Base-by-base conservation (phyloP, 139 green algal genomes). In the Micractinium sp. region DNA sequence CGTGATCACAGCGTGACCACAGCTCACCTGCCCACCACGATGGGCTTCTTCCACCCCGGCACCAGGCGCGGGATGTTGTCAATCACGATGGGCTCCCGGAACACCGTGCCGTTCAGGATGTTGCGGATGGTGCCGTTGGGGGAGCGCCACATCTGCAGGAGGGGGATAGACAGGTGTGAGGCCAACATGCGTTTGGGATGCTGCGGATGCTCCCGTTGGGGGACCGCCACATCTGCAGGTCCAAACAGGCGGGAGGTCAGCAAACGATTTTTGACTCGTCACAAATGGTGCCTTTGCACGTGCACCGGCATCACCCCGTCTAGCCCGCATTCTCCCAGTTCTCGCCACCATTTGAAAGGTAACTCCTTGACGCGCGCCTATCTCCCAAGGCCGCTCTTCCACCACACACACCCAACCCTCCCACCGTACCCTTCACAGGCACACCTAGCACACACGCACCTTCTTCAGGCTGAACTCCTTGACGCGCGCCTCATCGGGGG, bases 391-490 rank as follows among this genome's bases (percentile, higher is more conserved):
- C 38, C 76, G 4, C 36, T 82, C 63, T 31, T 2, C 63, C 9
- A 71, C 18, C 63, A 39, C 15, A 47, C 39, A 1, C 18, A 22
- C 33, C 53, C 29, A 41, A 29, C 25, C 9, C 80, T 25, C 53
- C 47, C 27, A 15, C 78, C 19, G 4, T 25, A 5, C 63, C 20
- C 18, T 67, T 14, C 15, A 2, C 15, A 66, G 19, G 3, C 22
- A 69, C 36, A 85, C n/a, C n/a, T n/a, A n/a, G n/a, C 47, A 36
- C 38, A 78, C 81, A 18, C 89, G 23, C 74, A 96, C 94, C 93
- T 97, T 96, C 92, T 99, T 99, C n/a, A 99, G 96, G 18, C 90
- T 89, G 79, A 99, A 99, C 93, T 99, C 97, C 93, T 98, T 93
- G 25, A 99, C 97, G 39, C 97, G 94, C 2, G 94, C 96, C 93